Evolutionary conservation across 306 rosid genomes (phyloP).

Genomic region (Ammopiptanthus mongolicus): DNA sequence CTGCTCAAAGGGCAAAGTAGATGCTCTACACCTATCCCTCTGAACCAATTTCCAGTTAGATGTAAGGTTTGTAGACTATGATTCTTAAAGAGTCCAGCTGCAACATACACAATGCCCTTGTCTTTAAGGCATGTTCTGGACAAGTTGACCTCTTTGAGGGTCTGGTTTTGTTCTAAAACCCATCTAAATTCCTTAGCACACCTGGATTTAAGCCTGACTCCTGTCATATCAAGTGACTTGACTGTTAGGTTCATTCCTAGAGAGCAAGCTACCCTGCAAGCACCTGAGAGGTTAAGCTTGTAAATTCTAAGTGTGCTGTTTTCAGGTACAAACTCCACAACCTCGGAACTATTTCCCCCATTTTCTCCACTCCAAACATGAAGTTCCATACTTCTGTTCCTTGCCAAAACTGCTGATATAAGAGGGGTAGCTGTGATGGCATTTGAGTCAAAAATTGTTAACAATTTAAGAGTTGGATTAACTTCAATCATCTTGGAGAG

Average conservation of each 20-base stretch:
- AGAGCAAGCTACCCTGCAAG: conserved; percentile 79
- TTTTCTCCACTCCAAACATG: conserved; percentile 84
- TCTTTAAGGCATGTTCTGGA: conserved; percentile 73
- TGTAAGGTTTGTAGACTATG: conserved; percentile 53
- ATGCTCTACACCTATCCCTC: conserved; percentile 75
- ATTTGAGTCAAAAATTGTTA: conserved; percentile 70
- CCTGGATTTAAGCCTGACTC: conserved; percentile 68
- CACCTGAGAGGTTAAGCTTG: conserved; percentile 55
- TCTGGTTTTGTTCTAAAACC: conserved; percentile 78
- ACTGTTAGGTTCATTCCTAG: conserved; percentile 82
- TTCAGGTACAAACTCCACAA: conserved; percentile 84
- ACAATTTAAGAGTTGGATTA: conserved; percentile 62
- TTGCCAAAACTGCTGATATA: conserved; percentile 78
- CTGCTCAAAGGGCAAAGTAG: conserved; percentile 85
- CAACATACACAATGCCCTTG: conserved; percentile 73
- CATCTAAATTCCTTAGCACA: conserved; percentile 87
- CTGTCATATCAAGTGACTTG: conserved; percentile 73
- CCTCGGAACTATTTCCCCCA: conserved; percentile 63
- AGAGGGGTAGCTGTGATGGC: conserved; percentile 77
- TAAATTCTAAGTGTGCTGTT: conserved; percentile 65
- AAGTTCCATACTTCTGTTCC: conserved; percentile 76
- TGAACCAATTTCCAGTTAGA: conserved; percentile 67
- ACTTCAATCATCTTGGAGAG: conserved; percentile 93
- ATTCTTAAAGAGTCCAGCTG: conserved; percentile 88
- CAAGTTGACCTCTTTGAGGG: conserved; percentile 62